Base-by-base conservation (phyloP, 768 basidiomycete species). In the Boletus barrowsii region DNA sequence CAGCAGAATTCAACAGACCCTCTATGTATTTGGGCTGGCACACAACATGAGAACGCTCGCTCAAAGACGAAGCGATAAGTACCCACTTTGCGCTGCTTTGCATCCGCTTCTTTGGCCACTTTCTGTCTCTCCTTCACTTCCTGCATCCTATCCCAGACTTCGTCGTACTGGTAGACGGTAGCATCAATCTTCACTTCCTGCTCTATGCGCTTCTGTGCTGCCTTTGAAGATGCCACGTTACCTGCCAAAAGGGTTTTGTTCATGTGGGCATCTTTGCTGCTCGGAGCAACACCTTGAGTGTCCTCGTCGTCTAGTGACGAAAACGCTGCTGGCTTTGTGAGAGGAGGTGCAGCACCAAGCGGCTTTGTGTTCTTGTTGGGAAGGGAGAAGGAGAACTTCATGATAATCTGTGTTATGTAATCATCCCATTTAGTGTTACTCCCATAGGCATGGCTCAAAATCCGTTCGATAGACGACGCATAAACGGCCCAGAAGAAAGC, bases 61-160 rank as follows among this genome's bases (percentile, higher is more conserved):
- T 33, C 29, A n/a, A 49, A 30, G 51, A 37, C 10, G n/a, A 43
- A 20, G 42, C 18, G 20, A 42, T 10, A 17, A 26, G 35, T 18
- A 69, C 81, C 51, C 63, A 88, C 93, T 76, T 95, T 93, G 55
- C 92, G 79, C 61, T 86, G 86, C 55, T 82, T 83, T 3, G 83
- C 65, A 60, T 94, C 93, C 13, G 74, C 72, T 61, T 94, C 91
- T 71, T 92, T 92, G 3, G 75, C 78, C 61, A 82, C 81, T 65
- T 93, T 90, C 65, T 88, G 88, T 39, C 73, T 74, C 58, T 75
- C 74, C 71, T 94, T 91, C 1, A 84, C 88, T 59, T 88, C 83
- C 72, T 98, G 94, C 87, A 99, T 98, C 60, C 81, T 83, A 64
- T 99, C 97, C 82, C 87, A 98, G 5, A 98, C 85, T 71, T 92